Evolutionary conservation across 352 stramenopile genomes (phyloP), one percentile per base, ranked within the genome.

Genomic region (Pythium plurisporium): DNA sequence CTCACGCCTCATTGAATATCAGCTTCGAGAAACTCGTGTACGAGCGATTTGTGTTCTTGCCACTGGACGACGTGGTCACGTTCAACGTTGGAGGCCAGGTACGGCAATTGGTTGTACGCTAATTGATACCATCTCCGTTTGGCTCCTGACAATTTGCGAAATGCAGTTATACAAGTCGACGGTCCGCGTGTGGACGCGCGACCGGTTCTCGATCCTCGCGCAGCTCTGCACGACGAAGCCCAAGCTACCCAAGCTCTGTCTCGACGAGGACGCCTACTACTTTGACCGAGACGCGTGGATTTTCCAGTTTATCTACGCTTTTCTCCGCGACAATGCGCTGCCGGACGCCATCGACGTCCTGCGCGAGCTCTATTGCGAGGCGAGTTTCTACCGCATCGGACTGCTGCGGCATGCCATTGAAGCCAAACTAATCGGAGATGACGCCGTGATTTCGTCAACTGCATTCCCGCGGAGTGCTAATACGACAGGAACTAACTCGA

Each of bases 181-280:
- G 0, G 76, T 90, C 22, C 79, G 78, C 19, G 62, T 89, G 44
- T 91, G 79, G 79, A 82, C 77, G 23, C 77, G 82, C 25, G 79
- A 91, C 55, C 75, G 79, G 6, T 91, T 91, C 52, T 91, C 79
- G 3, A 84, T 91, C 57, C 68, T 91, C n/a, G 82, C 82, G 42
- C 82, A 91, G 40, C 68, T 91, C 25, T 91, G 82, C 63, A 89
- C 82, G 34, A 79, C 65, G 2, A 70, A 69, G 33, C 74, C 79
- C 6, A 85, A 82, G 65, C 69, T 91, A 2, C 52, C 46, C 5
- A 74, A 78, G 31, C 65, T 79, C 23, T 82, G 66, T 17, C 62
- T 70, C 29, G 75, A 77, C 22, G 67, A 79, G 10, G 74, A 86
- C 56, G 74, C 74, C 19, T 88, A 77, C 67, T 91, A 79, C 49